Evolutionary conservation across 345 rosid genomes (phyloP).

Genomic region (Linum lewisii): DNA sequence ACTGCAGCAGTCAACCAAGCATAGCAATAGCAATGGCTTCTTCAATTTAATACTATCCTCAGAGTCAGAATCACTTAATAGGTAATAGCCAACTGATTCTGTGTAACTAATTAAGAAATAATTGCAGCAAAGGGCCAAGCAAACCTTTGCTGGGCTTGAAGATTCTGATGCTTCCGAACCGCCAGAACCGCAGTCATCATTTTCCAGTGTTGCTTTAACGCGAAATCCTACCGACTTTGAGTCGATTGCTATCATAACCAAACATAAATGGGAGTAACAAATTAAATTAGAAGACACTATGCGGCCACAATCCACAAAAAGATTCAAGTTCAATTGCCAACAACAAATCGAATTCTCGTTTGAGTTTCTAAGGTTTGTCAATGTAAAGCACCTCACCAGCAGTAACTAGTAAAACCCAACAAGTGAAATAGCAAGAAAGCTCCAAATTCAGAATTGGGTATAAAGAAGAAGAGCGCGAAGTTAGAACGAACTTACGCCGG

Average conservation of each 20-base stretch:
- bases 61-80: neutral
- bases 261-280: neutral
- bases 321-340: neutral
- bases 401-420: too few species aligned
- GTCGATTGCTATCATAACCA: conserved; percentile 12
- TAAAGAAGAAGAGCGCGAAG: conserved; percentile 8
- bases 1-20: neutral
- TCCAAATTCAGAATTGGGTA: neutral
- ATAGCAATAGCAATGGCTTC: neutral
- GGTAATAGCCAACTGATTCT: neutral
- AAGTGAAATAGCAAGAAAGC: neutral
- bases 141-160: conserved; percentile 23
- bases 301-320: neutral
- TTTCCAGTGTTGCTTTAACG: conserved; percentile 28
- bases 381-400: too few species aligned
- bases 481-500: conserved; percentile 26
- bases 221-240: conserved; percentile 24
- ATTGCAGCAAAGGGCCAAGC: neutral
- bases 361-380: too few species aligned
- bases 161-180: conserved; percentile 16
- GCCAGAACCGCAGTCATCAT: conserved; percentile 16
- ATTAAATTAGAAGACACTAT: neutral
- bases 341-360: neutral
- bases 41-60: neutral
- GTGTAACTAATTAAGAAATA: neutral